Conservation (phyloP, 306 rosid species). For the Purshia tridentata region DNA sequence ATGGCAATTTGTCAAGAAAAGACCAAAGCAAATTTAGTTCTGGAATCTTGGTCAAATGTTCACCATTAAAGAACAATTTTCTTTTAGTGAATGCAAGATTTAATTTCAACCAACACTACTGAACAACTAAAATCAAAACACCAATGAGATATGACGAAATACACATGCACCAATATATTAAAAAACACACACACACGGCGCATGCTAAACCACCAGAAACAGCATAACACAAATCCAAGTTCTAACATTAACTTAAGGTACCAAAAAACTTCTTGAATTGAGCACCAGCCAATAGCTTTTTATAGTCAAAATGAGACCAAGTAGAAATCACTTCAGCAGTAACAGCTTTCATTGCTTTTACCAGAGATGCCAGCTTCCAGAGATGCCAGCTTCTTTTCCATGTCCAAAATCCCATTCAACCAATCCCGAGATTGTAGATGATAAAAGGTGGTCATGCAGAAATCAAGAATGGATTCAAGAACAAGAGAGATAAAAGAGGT, state of each 20-base stretch:
- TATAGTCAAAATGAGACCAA: background rate
- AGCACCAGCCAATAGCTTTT: background rate
- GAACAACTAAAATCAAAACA: background rate
- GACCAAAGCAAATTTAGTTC: background rate
- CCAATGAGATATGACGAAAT: background rate
- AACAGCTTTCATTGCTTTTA: background rate
- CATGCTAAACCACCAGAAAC: background rate
- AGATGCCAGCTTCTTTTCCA: background rate
- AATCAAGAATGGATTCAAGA: too few species aligned
- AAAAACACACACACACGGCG: background rate
- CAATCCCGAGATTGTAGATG: background rate
- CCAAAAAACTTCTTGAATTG: background rate
- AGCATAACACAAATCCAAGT: background rate
- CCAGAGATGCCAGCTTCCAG: background rate
- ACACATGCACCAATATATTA: background rate
- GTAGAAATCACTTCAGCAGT: constrained; percentile 1
- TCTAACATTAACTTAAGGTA: background rate
- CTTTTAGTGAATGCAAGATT: background rate
- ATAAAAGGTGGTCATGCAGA: background rate
- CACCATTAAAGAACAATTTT: background rate
- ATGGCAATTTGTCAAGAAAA: constrained; percentile 16
- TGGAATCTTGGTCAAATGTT: background rate
- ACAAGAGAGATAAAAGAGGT: too few species aligned
- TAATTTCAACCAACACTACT: background rate
- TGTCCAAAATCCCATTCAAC: background rate